These are phyloP conservation scores for Periconia sp. DNA, from an alignment of 2,329 filamentous ascomycete species.

Conservation along the genomic window DNA sequence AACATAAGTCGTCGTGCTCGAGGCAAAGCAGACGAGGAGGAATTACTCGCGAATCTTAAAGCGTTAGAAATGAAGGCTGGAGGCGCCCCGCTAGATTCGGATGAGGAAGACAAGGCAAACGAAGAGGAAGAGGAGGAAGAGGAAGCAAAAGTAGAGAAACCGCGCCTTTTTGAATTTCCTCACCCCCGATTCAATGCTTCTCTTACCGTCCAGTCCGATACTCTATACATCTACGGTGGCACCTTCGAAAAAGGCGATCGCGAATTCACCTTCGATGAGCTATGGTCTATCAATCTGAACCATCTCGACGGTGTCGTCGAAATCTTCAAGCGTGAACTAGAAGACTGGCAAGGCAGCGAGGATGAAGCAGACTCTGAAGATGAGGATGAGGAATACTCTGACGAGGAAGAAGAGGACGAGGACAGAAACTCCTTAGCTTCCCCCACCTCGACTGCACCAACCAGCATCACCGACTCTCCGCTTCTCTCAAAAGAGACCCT, in stretches of 20 bases:
- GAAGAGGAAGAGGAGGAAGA: constrained; percentile 51
- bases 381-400: constrained; percentile 51
- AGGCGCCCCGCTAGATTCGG: constrained; percentile 53
- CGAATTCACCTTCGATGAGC: constrained; percentile 94
- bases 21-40: constrained; percentile 89
- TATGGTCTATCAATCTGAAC: constrained; percentile 91
- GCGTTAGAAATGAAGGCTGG: constrained; percentile 79
- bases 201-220: constrained; percentile 87
- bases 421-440: constrained; percentile 63
- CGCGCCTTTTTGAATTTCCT: constrained; percentile 78
- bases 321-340: constrained; percentile 82
- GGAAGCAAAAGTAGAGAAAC: constrained; percentile 60
- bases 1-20: constrained; percentile 63
- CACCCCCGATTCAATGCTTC: constrained; percentile 91
- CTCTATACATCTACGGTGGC: constrained; percentile 91
- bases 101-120: constrained; percentile 34
- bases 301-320: constrained; percentile 95
- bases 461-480: constrained; percentile 35
- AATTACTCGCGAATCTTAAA: constrained; percentile 84
- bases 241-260: constrained; percentile 95
- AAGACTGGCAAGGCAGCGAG: constrained; percentile 75
- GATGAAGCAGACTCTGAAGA: constrained; percentile 55
- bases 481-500: constrained; percentile 25
- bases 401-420: constrained; percentile 49
- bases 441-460: constrained; percentile 60